A percentile compares a stretch with the other conserved stretches of the same genome.
These are phyloP conservation scores for Galerina marginata DNA, from an alignment of 768 basidiomycete species.

Conservation along the genomic window DNA sequence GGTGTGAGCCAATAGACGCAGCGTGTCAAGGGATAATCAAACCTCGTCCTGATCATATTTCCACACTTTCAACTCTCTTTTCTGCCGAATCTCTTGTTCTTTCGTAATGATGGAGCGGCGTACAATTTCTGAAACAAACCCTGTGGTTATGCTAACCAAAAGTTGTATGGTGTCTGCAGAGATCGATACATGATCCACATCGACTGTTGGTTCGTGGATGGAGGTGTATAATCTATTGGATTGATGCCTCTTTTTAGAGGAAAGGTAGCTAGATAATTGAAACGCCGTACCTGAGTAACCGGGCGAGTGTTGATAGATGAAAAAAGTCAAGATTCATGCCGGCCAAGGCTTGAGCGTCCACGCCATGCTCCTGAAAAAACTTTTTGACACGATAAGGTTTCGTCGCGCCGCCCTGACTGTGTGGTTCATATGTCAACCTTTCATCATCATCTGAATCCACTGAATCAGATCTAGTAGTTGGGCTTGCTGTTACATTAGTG, in stretches of 20 bases:
- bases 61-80: constrained; percentile 68
- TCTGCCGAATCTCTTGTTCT: constrained; percentile 63
- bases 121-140: constrained; percentile 58
- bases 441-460: background rate
- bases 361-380: constrained; percentile 46
- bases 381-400: constrained; percentile 48
- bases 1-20: background rate
- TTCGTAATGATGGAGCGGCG: constrained; percentile 57
- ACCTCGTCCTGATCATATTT: constrained; percentile 50
- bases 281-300: constrained; percentile 43
- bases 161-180: constrained; percentile 54
- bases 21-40: background rate
- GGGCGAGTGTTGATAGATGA: constrained; percentile 44
- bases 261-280: background rate
- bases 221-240: constrained; percentile 25
- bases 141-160: constrained; percentile 48
- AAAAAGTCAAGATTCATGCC: constrained; percentile 54
- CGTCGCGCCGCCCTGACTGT: constrained; percentile 43
- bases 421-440: constrained; percentile 14
- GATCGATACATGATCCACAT: constrained; percentile 41
- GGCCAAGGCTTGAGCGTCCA: constrained; percentile 49
- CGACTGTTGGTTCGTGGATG: constrained; percentile 25
- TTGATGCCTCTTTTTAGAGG: background rate
- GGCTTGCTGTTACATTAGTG: background rate
- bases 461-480: background rate